A percentile compares a stretch with the other conserved stretches of the same genome.
Evolutionary conservation across 2,329 filamentous ascomycete genomes (phyloP).

Genomic region (Herpotrichia juniperi): DNA sequence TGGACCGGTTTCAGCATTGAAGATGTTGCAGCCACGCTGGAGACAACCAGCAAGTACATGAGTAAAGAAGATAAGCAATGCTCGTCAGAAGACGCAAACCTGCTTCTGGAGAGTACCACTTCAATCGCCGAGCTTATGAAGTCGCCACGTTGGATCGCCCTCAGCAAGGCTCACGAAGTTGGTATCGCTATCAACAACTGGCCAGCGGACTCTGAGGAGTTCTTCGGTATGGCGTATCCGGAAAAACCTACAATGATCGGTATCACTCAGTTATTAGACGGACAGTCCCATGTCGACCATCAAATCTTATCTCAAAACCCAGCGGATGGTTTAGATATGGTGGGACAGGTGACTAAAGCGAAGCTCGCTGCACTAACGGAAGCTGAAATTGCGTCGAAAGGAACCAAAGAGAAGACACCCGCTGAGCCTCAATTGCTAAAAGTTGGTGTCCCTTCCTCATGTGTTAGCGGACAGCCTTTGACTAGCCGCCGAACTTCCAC

Average conservation of each 20-base stretch:
- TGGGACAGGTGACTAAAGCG: constrained; percentile 36
- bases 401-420: constrained; percentile 5
- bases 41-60: constrained; percentile 72
- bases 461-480: constrained; percentile 43
- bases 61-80: constrained; percentile 65
- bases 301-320: constrained; percentile 33
- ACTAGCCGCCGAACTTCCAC: constrained; percentile 33
- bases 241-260: constrained; percentile 62
- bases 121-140: constrained; percentile 65
- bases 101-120: constrained; percentile 69
- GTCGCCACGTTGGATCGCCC: constrained; percentile 69
- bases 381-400: constrained; percentile 21
- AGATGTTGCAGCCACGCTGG: constrained; percentile 68
- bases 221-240: constrained; percentile 68
- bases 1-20: constrained; percentile 74
- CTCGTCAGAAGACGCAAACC: constrained; percentile 62
- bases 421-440: constrained; percentile 30
- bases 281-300: constrained; percentile 60
- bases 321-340: constrained; percentile 25
- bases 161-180: constrained; percentile 76
- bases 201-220: constrained; percentile 62
- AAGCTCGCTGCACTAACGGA: constrained; percentile 31
- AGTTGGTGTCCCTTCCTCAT: constrained; percentile 49
- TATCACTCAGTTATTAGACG: constrained; percentile 61
- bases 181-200: constrained; percentile 75